Conservation (phyloP, 331 rosid species). For the Phaseolus coccineus region DNA sequence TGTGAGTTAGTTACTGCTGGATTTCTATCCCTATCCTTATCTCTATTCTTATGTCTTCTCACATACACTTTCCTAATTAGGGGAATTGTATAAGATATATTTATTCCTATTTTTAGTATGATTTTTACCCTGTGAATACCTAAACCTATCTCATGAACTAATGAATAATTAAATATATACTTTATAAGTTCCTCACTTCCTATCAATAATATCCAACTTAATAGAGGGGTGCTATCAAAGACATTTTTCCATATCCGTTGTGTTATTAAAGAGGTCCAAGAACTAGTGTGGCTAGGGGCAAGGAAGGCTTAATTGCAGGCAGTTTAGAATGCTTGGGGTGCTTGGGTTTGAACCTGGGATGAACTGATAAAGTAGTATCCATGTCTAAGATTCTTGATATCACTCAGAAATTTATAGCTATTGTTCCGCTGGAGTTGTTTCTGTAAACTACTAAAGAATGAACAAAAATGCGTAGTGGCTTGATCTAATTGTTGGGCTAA, state of each 20-base stretch:
- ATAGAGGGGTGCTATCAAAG: not conserved
- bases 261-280: conserved; percentile 13
- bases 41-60: no score
- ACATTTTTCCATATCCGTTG: not conserved
- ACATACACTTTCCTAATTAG: no score
- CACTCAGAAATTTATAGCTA: not conserved
- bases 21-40: no score
- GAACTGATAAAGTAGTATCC: conserved; percentile 26
- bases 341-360: conserved; percentile 8
- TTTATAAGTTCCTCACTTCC: conserved; percentile 7
- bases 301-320: conserved; percentile 2
- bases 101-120: conserved; percentile 2
- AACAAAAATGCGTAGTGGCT: conserved; percentile 35
- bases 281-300: not conserved
- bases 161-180: not conserved
- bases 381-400: conserved; percentile 22
- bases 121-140: not conserved
- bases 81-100: not conserved
- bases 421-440: conserved; percentile 6
- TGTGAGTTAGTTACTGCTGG: no score
- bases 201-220: not conserved
- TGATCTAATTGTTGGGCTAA: conserved; percentile 25
- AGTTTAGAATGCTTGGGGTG: not conserved
- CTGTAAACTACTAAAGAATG: conserved; percentile 24
- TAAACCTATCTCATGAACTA: conserved; percentile 11